These are phyloP conservation scores for Ogataea ramenticola DNA, from an alignment of 805 yeast genomes.

Conservation along the genomic window DNA sequence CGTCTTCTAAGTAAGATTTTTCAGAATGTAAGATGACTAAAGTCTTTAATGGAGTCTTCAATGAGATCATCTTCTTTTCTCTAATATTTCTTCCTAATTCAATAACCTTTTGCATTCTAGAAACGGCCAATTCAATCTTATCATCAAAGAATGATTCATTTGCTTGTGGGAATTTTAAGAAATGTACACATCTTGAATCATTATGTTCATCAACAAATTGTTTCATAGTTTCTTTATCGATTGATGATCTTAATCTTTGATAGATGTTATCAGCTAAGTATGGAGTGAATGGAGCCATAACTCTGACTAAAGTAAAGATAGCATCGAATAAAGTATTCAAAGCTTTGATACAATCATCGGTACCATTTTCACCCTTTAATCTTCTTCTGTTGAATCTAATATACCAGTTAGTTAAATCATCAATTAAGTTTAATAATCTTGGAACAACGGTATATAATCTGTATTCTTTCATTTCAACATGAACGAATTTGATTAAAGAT, in stretches of 20 bases:
- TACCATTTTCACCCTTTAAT: constrained; percentile 89
- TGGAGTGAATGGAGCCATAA: constrained; percentile 99
- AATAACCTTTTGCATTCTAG: constrained; percentile 94
- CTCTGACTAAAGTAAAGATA: constrained; percentile 78
- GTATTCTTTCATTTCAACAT: constrained; percentile 83
- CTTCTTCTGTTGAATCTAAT: constrained; percentile 97
- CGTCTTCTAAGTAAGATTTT: constrained; percentile 62
- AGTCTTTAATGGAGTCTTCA: constrained; percentile 90
- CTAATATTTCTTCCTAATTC: constrained; percentile 95
- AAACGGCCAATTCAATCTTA: constrained; percentile 78
- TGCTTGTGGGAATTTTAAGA: constrained; percentile 82
- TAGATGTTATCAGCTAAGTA: constrained; percentile 88
- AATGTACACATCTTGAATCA: constrained; percentile 85
- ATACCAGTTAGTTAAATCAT: constrained; percentile 97
- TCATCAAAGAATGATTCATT: constrained; percentile 76
- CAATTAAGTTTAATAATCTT: constrained; percentile 78
- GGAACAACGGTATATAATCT: constrained; percentile 96
- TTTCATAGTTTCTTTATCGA: constrained; percentile 50
- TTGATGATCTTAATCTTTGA: constrained; percentile 58
- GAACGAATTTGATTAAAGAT: constrained; percentile 79
- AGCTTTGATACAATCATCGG: constrained; percentile 77
- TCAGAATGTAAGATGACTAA: constrained; percentile 83
- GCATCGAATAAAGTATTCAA: constrained; percentile 90
- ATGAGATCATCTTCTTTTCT: constrained; percentile 88
- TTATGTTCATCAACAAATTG: constrained; percentile 37